phyloP scores from a whole-genome alignment of 2,329 filamentous ascomycete genomes.

The Xylaria sp. region DNA sequence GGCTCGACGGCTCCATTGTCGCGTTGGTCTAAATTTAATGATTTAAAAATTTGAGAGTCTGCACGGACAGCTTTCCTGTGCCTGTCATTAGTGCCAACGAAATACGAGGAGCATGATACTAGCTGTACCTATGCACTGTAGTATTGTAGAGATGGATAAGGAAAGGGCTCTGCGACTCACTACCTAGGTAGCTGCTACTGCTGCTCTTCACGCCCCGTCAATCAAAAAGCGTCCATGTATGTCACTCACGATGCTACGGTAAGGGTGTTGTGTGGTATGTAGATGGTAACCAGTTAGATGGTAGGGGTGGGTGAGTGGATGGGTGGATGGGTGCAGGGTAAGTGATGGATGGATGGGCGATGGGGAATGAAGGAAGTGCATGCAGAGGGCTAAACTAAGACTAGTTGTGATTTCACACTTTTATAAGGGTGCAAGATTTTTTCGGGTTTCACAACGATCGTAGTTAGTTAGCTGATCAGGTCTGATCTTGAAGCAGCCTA shows the following conservation, averaged over 20 bases:
- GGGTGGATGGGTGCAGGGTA: background rate
- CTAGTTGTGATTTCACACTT: background rate
- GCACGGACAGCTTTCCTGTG: background rate
- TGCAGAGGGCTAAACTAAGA: background rate
- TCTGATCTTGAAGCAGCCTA: background rate
- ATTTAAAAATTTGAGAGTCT: background rate
- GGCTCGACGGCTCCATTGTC: slow-evolving; percentile 15
- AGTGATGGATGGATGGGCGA: background rate
- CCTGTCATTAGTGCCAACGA: background rate
- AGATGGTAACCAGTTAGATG: background rate
- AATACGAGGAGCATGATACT: background rate
- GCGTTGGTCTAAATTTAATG: background rate
- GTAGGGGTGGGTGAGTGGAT: background rate
- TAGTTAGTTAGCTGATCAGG: background rate
- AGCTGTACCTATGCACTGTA: too few species aligned
- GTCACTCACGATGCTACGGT: background rate
- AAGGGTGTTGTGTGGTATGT: too few species aligned
- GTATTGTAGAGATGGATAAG: background rate
- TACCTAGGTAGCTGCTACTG: background rate
- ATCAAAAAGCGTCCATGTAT: background rate
- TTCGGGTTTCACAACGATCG: background rate
- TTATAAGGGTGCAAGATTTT: background rate
- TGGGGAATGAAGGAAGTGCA: background rate
- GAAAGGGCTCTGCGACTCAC: slow-evolving; percentile 2
- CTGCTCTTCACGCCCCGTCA: background rate